Evolutionary conservation across 2,329 filamentous ascomycete genomes (phyloP), one percentile per base, ranked within the genome.

Genomic region (Phialophora macrospora): DNA sequence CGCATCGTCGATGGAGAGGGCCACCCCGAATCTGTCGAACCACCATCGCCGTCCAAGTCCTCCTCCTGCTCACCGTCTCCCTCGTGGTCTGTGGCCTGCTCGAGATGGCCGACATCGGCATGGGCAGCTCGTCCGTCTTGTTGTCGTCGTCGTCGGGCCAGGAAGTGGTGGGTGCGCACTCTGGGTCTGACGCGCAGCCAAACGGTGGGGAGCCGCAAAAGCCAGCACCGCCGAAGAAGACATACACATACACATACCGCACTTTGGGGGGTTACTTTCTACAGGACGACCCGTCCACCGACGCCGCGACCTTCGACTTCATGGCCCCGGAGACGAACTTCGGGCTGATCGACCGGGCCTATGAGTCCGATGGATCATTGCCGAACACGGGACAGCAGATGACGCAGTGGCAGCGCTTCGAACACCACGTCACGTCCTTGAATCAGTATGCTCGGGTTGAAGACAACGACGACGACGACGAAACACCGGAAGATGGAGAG

Each of bases 51-150:
- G 62, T 69, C 62, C 67, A 60, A 8, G 41, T 69, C 48, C 64
- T 69, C 73, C 90, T 86, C 68, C 81, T 82, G 73, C 91, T 86
- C 60, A 96, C 87, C 26, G 87, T 84, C 79, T 93, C 95, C 63
- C 88, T 88, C 49, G 85, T 84, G 60, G 90, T 86, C 48, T 79
- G 78, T 55, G 76, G 77, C 22, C 77, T 79, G 14, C 65, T 69
- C 30, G 49, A 67, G 38, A 62, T 63, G 55, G 65, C 38, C 56
- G 55, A 67, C 67, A 32, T 51, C 20, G 49, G 60, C 38, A 32
- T 51, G 28, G 55, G 60, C 48, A 26, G 8, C 32, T 20, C 30
- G 4, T 55, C 64, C 4, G 49, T 67, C 28, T 52, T 64, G 20
- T 44, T 11, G 41, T 58, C 60, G 30, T 48, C 46, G 34, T 41